Conservation (phyloP, 805 yeast genomes). For the Danielozyma ontarioensis region DNA sequence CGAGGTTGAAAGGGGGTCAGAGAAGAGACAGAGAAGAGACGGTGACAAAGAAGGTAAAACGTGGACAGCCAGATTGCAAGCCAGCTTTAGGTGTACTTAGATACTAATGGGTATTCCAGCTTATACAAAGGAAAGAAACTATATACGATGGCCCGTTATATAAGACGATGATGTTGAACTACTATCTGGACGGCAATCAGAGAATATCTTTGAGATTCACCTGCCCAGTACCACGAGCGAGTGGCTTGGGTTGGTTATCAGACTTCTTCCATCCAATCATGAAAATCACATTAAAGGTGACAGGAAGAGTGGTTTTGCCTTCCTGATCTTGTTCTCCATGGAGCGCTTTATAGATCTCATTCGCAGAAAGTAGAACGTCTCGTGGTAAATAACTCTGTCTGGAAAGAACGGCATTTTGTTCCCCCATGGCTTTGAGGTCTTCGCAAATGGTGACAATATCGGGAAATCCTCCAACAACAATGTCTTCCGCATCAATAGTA, state of each 20-base stretch:
- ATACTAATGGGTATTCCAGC: too few relatives aligned
- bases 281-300: constrained; percentile 71
- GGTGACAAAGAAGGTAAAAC: too few relatives aligned
- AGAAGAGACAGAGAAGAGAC: too few relatives aligned
- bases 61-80: too few relatives aligned
- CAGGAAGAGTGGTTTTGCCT: constrained; percentile 54
- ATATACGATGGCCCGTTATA: too few relatives aligned
- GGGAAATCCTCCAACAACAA: constrained; percentile 71
- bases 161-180: too few relatives aligned
- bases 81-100: too few relatives aligned
- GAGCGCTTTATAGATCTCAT: constrained; percentile 63
- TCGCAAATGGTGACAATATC: constrained; percentile 60
- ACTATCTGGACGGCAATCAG: too few relatives aligned
- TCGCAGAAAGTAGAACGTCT: constrained; percentile 70
- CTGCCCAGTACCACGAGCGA: constrained; percentile 67
- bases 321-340: constrained; percentile 59
- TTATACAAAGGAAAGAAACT: too few relatives aligned
- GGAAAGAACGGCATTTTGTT: constrained; percentile 65
- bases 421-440: constrained; percentile 81
- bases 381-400: constrained; percentile 35
- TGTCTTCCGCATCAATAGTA: constrained; percentile 81
- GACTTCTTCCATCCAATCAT: constrained; percentile 90
- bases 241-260: constrained; percentile 63
- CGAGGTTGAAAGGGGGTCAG: too few relatives aligned
- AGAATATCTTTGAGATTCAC: constrained; percentile 63